phyloP scores from a whole-genome alignment of 129 eudicot species.

The Artemisia argyi region DNA sequence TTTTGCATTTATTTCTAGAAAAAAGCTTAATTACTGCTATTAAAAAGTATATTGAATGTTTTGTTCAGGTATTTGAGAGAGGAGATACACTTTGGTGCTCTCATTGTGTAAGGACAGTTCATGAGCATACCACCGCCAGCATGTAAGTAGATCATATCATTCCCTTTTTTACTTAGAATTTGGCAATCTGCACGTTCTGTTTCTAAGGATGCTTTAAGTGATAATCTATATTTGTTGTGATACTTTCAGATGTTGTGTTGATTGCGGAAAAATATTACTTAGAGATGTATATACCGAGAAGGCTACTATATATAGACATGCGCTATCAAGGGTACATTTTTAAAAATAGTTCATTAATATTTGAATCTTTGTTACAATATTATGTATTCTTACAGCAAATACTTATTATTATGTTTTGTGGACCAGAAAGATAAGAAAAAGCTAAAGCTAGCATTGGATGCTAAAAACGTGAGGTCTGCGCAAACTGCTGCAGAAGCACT shows the following conservation, averaged over 20 bases:
- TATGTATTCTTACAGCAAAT: not conserved
- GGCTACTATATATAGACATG: conserved; percentile 23
- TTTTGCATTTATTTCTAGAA: not conserved
- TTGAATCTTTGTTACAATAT: not conserved
- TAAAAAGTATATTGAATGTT: not conserved
- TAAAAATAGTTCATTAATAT: not conserved
- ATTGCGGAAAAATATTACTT: conserved; percentile 38
- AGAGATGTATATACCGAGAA: conserved; percentile 32
- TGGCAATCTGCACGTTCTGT: not conserved
- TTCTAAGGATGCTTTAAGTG: not conserved
- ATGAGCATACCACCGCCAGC: conserved; percentile 26
- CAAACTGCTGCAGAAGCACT: not conserved
- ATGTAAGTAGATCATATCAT: conserved; percentile 27
- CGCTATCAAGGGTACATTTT: conserved; percentile 32
- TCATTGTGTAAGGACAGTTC: conserved; percentile 22
- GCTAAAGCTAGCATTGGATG: not conserved
- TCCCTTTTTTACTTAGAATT: not conserved
- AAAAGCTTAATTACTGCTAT: not conserved
- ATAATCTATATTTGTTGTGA: conserved; percentile 5
- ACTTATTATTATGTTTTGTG: not conserved
- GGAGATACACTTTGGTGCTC: conserved; percentile 29
- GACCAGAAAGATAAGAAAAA: conserved; percentile 13
- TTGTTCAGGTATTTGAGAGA: conserved; percentile 6
- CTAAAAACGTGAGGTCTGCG: not conserved
- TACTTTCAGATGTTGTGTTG: conserved; percentile 39